Evolutionary conservation across 169 alveolate species (phyloP).

Genomic region (Babesia divergens): DNA sequence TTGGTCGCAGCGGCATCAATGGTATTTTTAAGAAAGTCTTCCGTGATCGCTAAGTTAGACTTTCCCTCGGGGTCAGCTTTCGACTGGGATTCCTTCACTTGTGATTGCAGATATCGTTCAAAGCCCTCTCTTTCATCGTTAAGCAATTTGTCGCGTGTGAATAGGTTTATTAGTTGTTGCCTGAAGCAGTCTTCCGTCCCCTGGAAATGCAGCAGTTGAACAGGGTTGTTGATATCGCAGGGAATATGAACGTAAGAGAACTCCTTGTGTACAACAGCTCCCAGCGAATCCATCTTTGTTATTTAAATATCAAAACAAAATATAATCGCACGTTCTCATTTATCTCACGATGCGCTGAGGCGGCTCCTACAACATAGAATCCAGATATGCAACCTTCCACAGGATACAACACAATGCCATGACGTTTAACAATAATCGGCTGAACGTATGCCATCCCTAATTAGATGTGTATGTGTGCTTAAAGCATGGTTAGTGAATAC

Average conservation of each 20-base stretch:
- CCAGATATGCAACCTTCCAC: too few relatives aligned
- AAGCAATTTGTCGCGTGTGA: slow-evolving; percentile 40
- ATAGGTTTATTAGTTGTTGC: slow-evolving; percentile 31
- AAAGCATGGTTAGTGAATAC: too few relatives aligned
- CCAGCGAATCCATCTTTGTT: slow-evolving; percentile 42
- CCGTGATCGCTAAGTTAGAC: slow-evolving; percentile 16
- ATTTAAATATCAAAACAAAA: background rate
- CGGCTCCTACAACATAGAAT: too few relatives aligned
- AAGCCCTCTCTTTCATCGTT: slow-evolving; percentile 54
- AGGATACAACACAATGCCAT: too few relatives aligned
- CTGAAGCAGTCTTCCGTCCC: slow-evolving; percentile 58
- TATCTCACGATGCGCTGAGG: too few relatives aligned
- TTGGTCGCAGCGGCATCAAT: slow-evolving; percentile 47
- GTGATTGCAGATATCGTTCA: slow-evolving; percentile 39
- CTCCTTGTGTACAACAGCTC: slow-evolving; percentile 44
- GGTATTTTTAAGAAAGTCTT: slow-evolving; percentile 37
- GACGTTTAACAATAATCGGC: too few relatives aligned
- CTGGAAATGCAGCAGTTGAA: slow-evolving; percentile 39
- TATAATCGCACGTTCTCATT: too few relatives aligned
- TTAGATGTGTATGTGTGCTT: too few relatives aligned
- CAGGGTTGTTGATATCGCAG: slow-evolving; percentile 59
- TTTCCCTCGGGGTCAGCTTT: slow-evolving; percentile 14
- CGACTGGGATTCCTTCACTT: slow-evolving; percentile 27
- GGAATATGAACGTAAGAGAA: slow-evolving; percentile 56
- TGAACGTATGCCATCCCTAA: too few relatives aligned